These are phyloP conservation scores for Coemansia sp. DNA, from an alignment of 192 early-diverging fungal species.

Conservation along the genomic window DNA sequence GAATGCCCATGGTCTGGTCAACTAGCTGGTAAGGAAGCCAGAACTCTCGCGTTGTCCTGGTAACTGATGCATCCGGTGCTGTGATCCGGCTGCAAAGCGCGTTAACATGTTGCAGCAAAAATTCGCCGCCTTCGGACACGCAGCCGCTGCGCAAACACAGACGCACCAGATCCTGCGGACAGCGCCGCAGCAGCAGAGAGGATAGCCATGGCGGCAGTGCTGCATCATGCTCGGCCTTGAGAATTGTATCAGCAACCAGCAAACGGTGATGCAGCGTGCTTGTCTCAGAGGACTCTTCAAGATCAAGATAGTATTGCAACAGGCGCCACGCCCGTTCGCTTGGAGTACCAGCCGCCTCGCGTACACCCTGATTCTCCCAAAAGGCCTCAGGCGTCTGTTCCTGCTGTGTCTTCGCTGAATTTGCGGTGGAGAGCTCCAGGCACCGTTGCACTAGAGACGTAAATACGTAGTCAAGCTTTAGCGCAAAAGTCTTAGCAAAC, in stretches of 20 bases:
- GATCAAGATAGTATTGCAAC: constrained; percentile 38
- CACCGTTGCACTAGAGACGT: constrained; percentile 32
- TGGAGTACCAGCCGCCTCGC: constrained; percentile 15
- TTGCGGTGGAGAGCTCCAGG: constrained; percentile 20
- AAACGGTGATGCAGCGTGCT: constrained; percentile 17
- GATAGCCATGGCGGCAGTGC: constrained; percentile 47
- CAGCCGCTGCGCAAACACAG: constrained; percentile 41
- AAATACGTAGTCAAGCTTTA: constrained; percentile 33
- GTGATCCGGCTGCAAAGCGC: constrained; percentile 12
- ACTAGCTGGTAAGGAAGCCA: constrained; percentile 52
- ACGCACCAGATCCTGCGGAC: constrained; percentile 52
- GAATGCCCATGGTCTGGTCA: constrained; percentile 41
- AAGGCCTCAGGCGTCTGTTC: constrained; percentile 36
- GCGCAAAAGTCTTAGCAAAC: constrained; percentile 26
- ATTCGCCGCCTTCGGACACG: constrained; percentile 39
- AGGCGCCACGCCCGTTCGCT: constrained; percentile 47
- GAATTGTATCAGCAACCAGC: constrained; percentile 34
- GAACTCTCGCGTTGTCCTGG: constrained; percentile 35
- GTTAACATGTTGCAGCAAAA: constrained; percentile 45
- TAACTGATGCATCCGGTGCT: background rate
- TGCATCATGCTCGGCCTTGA: constrained; percentile 25
- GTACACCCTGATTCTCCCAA: constrained; percentile 29
- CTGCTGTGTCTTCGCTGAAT: constrained; percentile 8
- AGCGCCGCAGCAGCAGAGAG: constrained; percentile 23
- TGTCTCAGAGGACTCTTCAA: constrained; percentile 13